Conservation (phyloP, 805 yeast genomes). For the Metschnikowia aberdeeniae region DNA sequence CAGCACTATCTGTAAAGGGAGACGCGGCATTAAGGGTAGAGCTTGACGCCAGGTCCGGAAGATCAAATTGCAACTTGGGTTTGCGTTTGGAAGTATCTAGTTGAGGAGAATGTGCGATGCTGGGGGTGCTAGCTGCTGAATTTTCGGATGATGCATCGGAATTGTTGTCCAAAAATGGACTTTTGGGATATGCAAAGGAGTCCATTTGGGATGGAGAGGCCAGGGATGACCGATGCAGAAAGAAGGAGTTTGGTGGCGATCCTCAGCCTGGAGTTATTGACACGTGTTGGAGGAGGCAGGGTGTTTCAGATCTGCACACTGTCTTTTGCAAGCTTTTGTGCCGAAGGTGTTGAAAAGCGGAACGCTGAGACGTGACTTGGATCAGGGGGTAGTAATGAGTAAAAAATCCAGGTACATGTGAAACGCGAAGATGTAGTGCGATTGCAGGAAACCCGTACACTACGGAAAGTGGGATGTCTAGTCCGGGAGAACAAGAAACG, state of each 20-base stretch:
- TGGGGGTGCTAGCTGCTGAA: conserved; percentile 5
- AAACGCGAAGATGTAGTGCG: conserved; percentile 3
- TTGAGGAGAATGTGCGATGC: conserved; percentile 19
- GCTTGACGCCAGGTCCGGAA: conserved; percentile 19
- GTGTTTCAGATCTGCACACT: not conserved
- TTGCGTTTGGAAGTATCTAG: conserved; percentile 15
- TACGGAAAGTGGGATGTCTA: not conserved
- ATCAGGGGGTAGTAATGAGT: conserved; percentile 1
- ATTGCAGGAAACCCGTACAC: not conserved
- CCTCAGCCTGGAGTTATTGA: not conserved
- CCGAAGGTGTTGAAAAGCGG: too few species aligned
- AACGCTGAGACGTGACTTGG: not conserved
- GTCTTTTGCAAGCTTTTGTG: too few species aligned
- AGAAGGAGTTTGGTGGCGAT: not conserved
- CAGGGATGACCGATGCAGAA: not conserved
- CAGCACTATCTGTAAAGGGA: conserved; percentile 28
- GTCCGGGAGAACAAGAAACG: too few species aligned
- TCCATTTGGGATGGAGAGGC: conserved; percentile 9
- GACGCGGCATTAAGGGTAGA: conserved; percentile 16
- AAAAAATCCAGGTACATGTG: not conserved
- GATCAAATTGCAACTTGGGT: conserved; percentile 29
- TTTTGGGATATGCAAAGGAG: conserved; percentile 15
- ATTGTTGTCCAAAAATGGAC: conserved; percentile 15
- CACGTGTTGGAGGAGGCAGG: not conserved
- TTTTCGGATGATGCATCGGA: conserved; percentile 9